phyloP scores from a whole-genome alignment of 805 yeast genomes.

The Suhomyces vadensis region DNA sequence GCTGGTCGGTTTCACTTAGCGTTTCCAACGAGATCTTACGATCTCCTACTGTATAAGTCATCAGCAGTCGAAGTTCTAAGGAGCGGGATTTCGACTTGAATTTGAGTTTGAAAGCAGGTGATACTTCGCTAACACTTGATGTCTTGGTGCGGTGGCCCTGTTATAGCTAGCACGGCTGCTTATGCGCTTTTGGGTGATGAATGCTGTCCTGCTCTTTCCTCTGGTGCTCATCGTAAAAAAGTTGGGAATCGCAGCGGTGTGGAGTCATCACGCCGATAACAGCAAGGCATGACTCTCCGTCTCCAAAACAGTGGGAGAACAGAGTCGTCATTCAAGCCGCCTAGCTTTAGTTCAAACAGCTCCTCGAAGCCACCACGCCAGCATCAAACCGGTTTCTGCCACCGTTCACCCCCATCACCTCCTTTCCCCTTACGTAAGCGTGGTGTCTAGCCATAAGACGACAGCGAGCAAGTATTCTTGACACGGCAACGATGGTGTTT shows the following conservation, averaged over 20 bases:
- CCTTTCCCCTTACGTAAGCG: not conserved
- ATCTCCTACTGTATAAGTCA: slow-evolving; percentile 45
- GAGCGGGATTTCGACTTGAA: too few species aligned
- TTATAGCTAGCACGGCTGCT: too few species aligned
- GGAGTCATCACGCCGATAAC: not conserved
- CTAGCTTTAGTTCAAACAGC: too few species aligned
- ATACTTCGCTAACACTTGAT: too few species aligned
- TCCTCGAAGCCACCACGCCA: too few species aligned
- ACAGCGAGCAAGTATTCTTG: not conserved
- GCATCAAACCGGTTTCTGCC: not conserved
- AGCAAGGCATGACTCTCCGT: too few species aligned
- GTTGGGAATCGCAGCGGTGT: not conserved
- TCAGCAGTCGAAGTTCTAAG: slow-evolving; percentile 12
- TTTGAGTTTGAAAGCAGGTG: too few species aligned
- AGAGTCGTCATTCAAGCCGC: too few species aligned
- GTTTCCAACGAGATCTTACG: slow-evolving; percentile 25
- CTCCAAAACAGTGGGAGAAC: too few species aligned
- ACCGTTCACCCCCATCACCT: not conserved
- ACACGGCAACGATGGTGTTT: slow-evolving; percentile 24
- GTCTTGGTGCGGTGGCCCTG: too few species aligned
- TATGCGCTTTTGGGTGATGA: not conserved
- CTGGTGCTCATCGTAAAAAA: not conserved
- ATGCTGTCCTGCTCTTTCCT: not conserved
- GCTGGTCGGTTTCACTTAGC: slow-evolving; percentile 24
- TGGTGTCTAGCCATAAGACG: not conserved